Base-by-base conservation (phyloP, 768 basidiomycete genomes). In the Termitomyces sp. region DNA sequence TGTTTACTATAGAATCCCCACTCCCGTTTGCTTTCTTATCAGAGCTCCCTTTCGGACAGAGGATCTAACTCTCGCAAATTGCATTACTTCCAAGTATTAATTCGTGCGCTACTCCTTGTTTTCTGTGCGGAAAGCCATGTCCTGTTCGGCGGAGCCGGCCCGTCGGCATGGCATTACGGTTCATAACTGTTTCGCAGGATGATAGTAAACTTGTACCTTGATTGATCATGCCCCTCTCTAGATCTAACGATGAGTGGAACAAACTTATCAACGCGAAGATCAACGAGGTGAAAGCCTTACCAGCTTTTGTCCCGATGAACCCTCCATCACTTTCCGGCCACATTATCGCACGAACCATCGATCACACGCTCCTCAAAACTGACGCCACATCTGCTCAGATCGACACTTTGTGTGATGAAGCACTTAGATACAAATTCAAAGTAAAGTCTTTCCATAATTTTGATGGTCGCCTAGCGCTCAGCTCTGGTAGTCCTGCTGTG, bases 341-440 rank as follows among this genome's bases (percentile, higher is more conserved):
- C 6, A 46, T 49, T 14, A 53, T 80, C 43, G 71, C 79, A 2
- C 67, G 64, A 5, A 63, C 70, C 13, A 76, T 82, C 56, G 79
- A 82, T 61, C 79, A 82, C 57, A 81, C 80, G 0, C 68, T 82
- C 32, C 70, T 82, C 31, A 80, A 79, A 56, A 78, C 76, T 9
- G 79, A 80, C 50, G 78, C 78, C 12, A 79, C 78, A 10, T 59
- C 71, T 20, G 66, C 66, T 26, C 76, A 80, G 58, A 76, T 81
- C 53, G 74, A 78, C 61, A 63, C 67, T 20, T 74, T 82, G 2
- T 82, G 80, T 58, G 74, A 77, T 46, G 75, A 81, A 59, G 80
- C 79, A 0, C 69, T 79, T 22, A 67, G 70, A 46, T 75, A 75
- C 64, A 74, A 72, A 13, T 82, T 82, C 70, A 82, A 79, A 68